phyloP scores from a whole-genome alignment of 2,329 filamentous ascomycete genomes.

The Trichoderma koningii region DNA sequence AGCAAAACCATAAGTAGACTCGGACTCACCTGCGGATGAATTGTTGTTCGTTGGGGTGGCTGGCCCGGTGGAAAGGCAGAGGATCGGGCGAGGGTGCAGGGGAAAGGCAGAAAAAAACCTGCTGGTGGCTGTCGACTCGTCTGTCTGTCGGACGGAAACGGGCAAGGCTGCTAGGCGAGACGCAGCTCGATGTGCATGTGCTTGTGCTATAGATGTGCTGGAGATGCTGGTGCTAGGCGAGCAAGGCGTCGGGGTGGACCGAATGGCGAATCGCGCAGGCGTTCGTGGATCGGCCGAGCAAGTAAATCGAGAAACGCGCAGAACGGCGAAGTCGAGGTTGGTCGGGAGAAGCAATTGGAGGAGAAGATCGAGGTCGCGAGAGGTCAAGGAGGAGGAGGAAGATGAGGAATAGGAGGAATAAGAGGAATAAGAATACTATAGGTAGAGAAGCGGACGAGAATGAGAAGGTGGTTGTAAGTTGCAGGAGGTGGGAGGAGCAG shows the following conservation, averaged over 20 bases:
- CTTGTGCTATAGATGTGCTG: too few relatives aligned
- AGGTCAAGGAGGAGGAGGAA: neutral
- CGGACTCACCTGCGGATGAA: conserved; percentile 3
- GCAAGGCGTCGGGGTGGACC: neutral
- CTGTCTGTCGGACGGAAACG: conserved; percentile 6
- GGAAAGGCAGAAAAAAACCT: neutral
- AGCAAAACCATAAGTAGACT: neutral
- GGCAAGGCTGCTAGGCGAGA: conserved; percentile 6
- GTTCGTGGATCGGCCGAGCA: neutral
- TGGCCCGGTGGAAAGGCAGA: neutral
- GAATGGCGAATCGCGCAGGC: conserved; percentile 14
- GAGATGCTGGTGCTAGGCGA: conserved; percentile 9
- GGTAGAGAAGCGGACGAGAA: neutral
- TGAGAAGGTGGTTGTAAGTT: neutral
- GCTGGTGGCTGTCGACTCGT: conserved; percentile 14
- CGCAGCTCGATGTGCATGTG: neutral
- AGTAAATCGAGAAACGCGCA: neutral
- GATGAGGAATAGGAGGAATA: neutral
- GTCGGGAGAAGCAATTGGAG: too few relatives aligned
- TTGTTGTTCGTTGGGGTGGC: neutral
- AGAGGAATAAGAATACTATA: neutral
- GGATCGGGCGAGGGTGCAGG: neutral
- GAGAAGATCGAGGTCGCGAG: too few relatives aligned
- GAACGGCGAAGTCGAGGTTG: neutral
- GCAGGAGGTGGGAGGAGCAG: neutral